phyloP scores from a whole-genome alignment of 805 yeast species.

The Metschnikowia vanudenii region DNA sequence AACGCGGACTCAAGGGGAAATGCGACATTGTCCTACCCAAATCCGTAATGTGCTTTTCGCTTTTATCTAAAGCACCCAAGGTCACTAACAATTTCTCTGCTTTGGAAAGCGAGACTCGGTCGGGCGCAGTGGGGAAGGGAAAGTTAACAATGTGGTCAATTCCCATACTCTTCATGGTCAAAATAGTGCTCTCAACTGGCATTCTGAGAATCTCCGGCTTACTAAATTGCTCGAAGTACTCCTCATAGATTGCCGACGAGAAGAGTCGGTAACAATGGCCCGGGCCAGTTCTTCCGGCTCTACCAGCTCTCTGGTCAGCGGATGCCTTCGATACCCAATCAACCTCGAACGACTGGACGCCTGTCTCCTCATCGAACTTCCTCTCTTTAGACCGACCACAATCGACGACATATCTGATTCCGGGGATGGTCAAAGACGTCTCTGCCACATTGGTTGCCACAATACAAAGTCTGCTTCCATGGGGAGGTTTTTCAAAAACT shows the following conservation, averaged over 20 bases:
- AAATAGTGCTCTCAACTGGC: slow-evolving; percentile 96
- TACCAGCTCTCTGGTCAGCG: slow-evolving; percentile 91
- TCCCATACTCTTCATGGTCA: slow-evolving; percentile 96
- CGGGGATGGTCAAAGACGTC: slow-evolving; percentile 95
- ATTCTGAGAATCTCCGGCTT: slow-evolving; percentile 88
- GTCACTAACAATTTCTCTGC: slow-evolving; percentile 68
- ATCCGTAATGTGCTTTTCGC: slow-evolving; percentile 58
- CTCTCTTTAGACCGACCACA: slow-evolving; percentile 93
- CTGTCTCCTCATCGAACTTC: slow-evolving; percentile 73
- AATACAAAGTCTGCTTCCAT: slow-evolving; percentile 81
- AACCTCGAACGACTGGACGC: slow-evolving; percentile 89
- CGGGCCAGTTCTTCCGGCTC: slow-evolving; percentile 99
- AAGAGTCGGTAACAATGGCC: slow-evolving; percentile 93
- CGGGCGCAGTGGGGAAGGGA: slow-evolving; percentile 96
- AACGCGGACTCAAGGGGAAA: slow-evolving; percentile 93
- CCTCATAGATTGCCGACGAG: slow-evolving; percentile 91
- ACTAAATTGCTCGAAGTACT: slow-evolving; percentile 78
- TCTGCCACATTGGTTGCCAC: slow-evolving; percentile 98
- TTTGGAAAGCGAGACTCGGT: slow-evolving; percentile 50
- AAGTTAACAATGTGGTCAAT: slow-evolving; percentile 85
- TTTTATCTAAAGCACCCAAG: slow-evolving; percentile 72
- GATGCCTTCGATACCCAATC: slow-evolving; percentile 95
- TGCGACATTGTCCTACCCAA: slow-evolving; percentile 83
- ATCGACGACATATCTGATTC: slow-evolving; percentile 91
- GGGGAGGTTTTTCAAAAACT: slow-evolving; percentile 83